phyloP scores from a whole-genome alignment of 805 yeast genomes.

The Starmerella floris region DNA sequence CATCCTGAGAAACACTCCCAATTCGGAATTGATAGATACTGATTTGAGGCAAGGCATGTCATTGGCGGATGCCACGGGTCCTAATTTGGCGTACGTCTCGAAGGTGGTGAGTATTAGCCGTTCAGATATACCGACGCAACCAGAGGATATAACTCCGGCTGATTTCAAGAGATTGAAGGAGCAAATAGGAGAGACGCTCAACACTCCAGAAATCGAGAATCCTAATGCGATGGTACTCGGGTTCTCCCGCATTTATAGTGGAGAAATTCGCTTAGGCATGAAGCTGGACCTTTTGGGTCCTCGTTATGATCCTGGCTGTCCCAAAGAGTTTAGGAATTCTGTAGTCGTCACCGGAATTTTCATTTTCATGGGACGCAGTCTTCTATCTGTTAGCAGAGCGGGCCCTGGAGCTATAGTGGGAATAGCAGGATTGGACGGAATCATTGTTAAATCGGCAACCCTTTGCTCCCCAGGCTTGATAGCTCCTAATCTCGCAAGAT shows the following conservation, averaged over 20 bases:
- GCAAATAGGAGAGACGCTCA: neutral
- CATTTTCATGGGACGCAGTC: constrained; percentile 83
- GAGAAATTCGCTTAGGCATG: constrained; percentile 65
- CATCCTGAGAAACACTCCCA: constrained; percentile 48
- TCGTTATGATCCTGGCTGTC: constrained; percentile 57
- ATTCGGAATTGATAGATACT: constrained; percentile 37
- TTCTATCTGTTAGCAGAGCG: constrained; percentile 60
- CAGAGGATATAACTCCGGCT: neutral
- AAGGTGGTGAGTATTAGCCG: constrained; percentile 80
- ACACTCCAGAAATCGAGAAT: neutral
- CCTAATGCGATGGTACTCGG: constrained; percentile 59
- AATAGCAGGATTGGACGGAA: constrained; percentile 76
- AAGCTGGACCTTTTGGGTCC: constrained; percentile 71
- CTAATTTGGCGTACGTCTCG: constrained; percentile 67
- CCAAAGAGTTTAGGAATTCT: constrained; percentile 40
- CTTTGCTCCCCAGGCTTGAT: constrained; percentile 37
- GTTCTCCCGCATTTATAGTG: constrained; percentile 79
- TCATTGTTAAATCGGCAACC: constrained; percentile 77
- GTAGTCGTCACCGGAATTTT: constrained; percentile 57
- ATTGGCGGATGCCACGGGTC: constrained; percentile 53
- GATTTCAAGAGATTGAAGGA: neutral
- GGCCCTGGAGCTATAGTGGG: constrained; percentile 96
- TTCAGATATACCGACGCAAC: constrained; percentile 49
- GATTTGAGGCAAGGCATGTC: constrained; percentile 41
- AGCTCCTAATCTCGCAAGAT: constrained; percentile 67